Percentiles rank a stretch among this genome's conserved stretches.
These are phyloP conservation scores for Fusarium floridanum DNA, from an alignment of 2,329 filamentous ascomycete genomes.

Conservation along the genomic window DNA sequence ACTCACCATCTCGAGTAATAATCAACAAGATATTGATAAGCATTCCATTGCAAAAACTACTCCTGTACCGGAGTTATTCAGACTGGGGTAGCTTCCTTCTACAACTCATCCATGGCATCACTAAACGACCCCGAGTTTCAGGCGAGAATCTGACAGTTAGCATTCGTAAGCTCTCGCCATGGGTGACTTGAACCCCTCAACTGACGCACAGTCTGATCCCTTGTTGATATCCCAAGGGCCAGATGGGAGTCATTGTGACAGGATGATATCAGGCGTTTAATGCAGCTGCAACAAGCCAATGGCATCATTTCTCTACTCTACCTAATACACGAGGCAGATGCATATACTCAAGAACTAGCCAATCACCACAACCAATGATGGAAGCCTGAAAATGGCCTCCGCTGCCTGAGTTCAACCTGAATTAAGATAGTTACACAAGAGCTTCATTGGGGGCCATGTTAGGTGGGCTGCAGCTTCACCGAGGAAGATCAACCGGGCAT, in stretches of 20 bases:
- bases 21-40: not conserved
- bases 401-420: not conserved
- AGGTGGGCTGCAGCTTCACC: not conserved
- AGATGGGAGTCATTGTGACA: not conserved
- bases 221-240: not conserved
- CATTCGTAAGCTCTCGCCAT: not conserved
- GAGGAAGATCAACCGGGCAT: not conserved
- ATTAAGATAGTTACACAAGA: not conserved
- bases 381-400: not conserved
- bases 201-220: not conserved
- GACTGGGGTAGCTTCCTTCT: not conserved
- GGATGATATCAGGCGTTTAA: not conserved
- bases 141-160: not conserved
- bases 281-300: not conserved
- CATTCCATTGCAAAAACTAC: not conserved
- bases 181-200: not conserved
- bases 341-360: not conserved
- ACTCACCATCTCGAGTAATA: not conserved
- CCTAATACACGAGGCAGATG: not conserved
- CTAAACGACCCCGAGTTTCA: not conserved
- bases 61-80: not conserved
- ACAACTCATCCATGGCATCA: not conserved
- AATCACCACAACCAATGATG: not conserved
- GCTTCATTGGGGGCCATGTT: not conserved
- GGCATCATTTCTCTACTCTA: not conserved